Percentiles rank a stretch among this genome's conserved stretches.
These are phyloP conservation scores for Hydrangea macrophylla DNA, from an alignment of 148 eudicot species.

Conservation along the genomic window DNA sequence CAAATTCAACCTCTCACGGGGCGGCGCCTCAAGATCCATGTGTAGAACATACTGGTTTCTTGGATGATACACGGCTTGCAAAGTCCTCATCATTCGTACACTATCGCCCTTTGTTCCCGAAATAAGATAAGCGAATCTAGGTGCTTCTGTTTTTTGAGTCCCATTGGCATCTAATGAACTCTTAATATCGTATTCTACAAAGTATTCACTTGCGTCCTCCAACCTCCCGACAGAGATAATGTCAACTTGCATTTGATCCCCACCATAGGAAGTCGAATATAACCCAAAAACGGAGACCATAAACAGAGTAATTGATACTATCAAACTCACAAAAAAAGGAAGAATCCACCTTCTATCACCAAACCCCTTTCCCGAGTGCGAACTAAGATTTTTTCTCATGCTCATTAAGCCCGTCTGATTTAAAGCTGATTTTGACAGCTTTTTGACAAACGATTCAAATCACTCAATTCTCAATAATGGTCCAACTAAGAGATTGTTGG, in stretches of 20 bases:
- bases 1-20: conserved; percentile 77
- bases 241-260: conserved; percentile 42
- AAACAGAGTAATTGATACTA: conserved; percentile 56
- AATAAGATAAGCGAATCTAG: conserved; percentile 87
- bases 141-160: conserved; percentile 39
- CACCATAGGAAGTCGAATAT: conserved; percentile 42
- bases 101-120: conserved; percentile 96
- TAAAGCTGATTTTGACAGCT: too few species aligned
- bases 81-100: conserved; percentile 81
- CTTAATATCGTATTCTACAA: conserved; percentile 69
- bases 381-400: conserved; percentile 55
- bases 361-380: conserved; percentile 54
- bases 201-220: conserved; percentile 46
- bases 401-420: too few species aligned
- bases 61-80: conserved; percentile 97
- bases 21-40: conserved; percentile 98
- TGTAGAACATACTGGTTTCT: conserved; percentile 90
- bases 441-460: too few species aligned
- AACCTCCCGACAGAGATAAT: conserved; percentile 21
- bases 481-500: too few species aligned
- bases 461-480: too few species aligned
- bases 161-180: conserved; percentile 23
- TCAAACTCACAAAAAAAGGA: conserved; percentile 68
- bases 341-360: conserved; percentile 77
- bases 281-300: conserved; percentile 54